Evolutionary conservation across 2,329 filamentous ascomycete species (phyloP), one percentile per base, ranked within the genome.

Genomic region (Ceratocystis papillata): DNA sequence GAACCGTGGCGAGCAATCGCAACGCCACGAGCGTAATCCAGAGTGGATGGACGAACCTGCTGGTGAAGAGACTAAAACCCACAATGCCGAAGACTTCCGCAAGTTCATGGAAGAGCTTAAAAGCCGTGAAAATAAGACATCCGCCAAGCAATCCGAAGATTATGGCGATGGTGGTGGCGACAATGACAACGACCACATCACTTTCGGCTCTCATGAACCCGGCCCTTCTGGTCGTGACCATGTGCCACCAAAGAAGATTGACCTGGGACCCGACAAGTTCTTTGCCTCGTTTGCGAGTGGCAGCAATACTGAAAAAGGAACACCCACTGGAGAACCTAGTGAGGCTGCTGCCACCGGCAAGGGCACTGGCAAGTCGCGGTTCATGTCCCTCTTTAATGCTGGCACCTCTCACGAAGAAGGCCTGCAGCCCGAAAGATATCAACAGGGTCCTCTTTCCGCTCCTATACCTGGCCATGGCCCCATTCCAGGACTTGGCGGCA

Each of bases 21-120:
- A 80, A 44, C 81, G 83, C 67, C 77, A 82, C 69, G 90, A 95
- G 73, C 86, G 89, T 69, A 90, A 96, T 63, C 92, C 93, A 4
- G 92, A 96, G 75, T 96, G 92, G 93, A 81, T 96, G 75, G 90
- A 95, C 72, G 82, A 87, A 67, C 84, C 85, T 17, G 81, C 81
- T 25, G 86, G 87, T 67, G 87, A 89, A 63, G 84, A 87, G 71
- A 78, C 82, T 45, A 84, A 87, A 71, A 83, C 81, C 4, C 88
- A 90, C 71, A 96, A 91, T 0, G 87, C 90, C 72, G 91, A 95
- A 72, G 92, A 96, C 70, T 95, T 96, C 75, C 87, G 95, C 76
- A 89, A 89, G 70, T 96, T 93, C 85, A 96, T 96, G 81, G 90
- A 95, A 71, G 83, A 82, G 69, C 95, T 95, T 90, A 93, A 85